Percentiles rank a stretch among this genome's conserved stretches.
Conservation (phyloP, 2,329 filamentous ascomycete genomes). For the Thielaviopsis euricoi region DNA sequence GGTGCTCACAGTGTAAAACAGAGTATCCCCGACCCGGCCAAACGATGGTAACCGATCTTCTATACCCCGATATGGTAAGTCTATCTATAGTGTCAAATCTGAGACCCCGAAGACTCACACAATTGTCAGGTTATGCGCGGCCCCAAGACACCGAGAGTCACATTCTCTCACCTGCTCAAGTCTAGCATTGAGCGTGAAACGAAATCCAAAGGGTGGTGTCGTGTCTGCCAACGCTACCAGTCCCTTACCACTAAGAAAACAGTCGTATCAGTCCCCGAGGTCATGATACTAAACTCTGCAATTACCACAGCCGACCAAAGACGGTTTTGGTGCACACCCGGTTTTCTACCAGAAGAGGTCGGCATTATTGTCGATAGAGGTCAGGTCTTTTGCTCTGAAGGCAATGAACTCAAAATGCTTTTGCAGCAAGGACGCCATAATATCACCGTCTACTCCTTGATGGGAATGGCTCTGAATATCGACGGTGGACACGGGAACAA, state of each 20-base stretch:
- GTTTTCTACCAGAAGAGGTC: constrained; percentile 87
- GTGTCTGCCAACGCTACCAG: constrained; percentile 79
- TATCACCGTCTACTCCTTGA: constrained; percentile 77
- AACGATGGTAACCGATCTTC: constrained; percentile 69
- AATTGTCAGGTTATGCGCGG: constrained; percentile 21
- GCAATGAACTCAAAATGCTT: constrained; percentile 69
- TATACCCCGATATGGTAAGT: constrained; percentile 42
- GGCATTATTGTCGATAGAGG: constrained; percentile 79
- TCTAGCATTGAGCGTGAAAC: constrained; percentile 79
- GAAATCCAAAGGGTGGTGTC: constrained; percentile 84
- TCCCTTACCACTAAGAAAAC: constrained; percentile 72
- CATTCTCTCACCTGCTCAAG: constrained; percentile 85
- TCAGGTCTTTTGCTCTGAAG: constrained; percentile 91
- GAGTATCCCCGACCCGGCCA: constrained; percentile 68
- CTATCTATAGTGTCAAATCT: no score
- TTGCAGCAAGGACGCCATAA: constrained; percentile 64
- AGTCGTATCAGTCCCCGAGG: constrained; percentile 63
- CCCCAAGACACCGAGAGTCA: constrained; percentile 36
- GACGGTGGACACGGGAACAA: constrained; percentile 65
- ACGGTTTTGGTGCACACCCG: constrained; percentile 72
- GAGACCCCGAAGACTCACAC: background rate
- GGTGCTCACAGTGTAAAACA: constrained; percentile 73
- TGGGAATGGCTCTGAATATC: constrained; percentile 81
- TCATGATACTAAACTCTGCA: constrained; percentile 79
- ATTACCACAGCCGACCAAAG: constrained; percentile 56